These are phyloP conservation scores for Antitrichia curtipendula DNA, from an alignment of 225 moss, liverwort and hornwort species.

Conservation along the genomic window DNA sequence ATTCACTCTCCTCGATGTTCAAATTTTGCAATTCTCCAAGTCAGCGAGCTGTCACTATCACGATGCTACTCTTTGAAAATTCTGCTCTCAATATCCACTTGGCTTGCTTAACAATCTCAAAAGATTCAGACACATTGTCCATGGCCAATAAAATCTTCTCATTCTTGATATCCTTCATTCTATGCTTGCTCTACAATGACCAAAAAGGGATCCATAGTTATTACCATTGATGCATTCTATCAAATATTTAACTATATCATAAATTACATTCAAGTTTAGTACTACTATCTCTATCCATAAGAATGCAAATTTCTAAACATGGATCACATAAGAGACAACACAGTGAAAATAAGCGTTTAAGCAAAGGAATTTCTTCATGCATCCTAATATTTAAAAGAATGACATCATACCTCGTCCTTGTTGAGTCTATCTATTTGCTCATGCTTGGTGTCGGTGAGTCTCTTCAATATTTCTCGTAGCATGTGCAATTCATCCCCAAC, in stretches of 20 bases:
- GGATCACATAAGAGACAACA: neutral
- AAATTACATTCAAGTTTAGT: too few species aligned
- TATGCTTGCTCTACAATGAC: neutral
- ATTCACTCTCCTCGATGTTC: neutral
- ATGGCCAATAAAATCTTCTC: neutral
- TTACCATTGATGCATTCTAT: rapidly evolving
- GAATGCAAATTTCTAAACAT: too few species aligned
- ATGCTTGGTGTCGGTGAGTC: rapidly evolving
- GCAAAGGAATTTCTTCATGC: too few species aligned
- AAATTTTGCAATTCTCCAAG: neutral
- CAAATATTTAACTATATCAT: neutral
- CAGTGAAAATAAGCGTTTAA: neutral
- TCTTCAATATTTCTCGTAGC: neutral
- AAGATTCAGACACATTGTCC: rapidly evolving
- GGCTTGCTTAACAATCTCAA: neutral
- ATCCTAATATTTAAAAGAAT: neutral
- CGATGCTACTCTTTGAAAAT: neutral
- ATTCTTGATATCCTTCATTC: neutral
- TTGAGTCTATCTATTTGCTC: rapidly evolving
- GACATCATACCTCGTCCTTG: neutral
- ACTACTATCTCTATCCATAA: too few species aligned
- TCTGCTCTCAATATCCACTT: neutral
- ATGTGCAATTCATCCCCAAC: neutral
- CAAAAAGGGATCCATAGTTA: neutral
- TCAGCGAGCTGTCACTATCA: neutral